Conservation (phyloP, 108 stramenopile genomes). For the Conticribra weissflogii region DNA sequence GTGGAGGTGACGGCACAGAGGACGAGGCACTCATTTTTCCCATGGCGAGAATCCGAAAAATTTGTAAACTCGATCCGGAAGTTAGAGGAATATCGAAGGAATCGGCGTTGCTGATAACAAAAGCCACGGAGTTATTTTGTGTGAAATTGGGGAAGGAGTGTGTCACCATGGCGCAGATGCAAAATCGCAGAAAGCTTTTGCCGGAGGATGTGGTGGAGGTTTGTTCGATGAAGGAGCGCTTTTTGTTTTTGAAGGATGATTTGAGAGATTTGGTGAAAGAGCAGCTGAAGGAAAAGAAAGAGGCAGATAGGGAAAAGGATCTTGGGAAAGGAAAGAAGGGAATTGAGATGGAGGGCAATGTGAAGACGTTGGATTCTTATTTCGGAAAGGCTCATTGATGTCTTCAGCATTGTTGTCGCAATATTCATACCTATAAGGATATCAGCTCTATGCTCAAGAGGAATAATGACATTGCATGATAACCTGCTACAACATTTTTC, state of each 20-base stretch:
- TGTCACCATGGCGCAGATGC: slow-evolving; percentile 69
- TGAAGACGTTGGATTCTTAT: slow-evolving; percentile 23
- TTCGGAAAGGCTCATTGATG: slow-evolving; percentile 14
- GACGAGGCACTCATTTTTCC: slow-evolving; percentile 58
- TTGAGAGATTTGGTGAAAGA: slow-evolving; percentile 41
- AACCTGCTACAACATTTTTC: too few species aligned
- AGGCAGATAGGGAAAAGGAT: slow-evolving; percentile 30
- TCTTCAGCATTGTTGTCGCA: too few species aligned
- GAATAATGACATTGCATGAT: too few species aligned
- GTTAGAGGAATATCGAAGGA: slow-evolving; percentile 83
- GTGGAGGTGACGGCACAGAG: slow-evolving; percentile 18
- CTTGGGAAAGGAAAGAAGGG: slow-evolving; percentile 1
- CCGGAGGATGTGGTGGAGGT: slow-evolving; percentile 81
- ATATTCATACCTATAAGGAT: too few species aligned
- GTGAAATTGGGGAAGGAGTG: slow-evolving; percentile 67
- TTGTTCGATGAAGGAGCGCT: slow-evolving; percentile 64
- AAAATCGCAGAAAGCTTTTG: slow-evolving; percentile 76
- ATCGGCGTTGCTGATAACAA: slow-evolving; percentile 75
- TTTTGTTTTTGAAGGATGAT: slow-evolving; percentile 78
- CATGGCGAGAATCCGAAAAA: slow-evolving; percentile 83
- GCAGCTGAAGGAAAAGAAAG: slow-evolving; percentile 28
- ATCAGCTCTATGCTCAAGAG: too few species aligned
- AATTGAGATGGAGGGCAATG: neutral
- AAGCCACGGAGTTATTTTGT: slow-evolving; percentile 80
- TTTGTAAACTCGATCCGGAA: slow-evolving; percentile 89